phyloP scores from a whole-genome alignment of 2,329 filamentous ascomycete species.

The Graphilbum fragrans region DNA sequence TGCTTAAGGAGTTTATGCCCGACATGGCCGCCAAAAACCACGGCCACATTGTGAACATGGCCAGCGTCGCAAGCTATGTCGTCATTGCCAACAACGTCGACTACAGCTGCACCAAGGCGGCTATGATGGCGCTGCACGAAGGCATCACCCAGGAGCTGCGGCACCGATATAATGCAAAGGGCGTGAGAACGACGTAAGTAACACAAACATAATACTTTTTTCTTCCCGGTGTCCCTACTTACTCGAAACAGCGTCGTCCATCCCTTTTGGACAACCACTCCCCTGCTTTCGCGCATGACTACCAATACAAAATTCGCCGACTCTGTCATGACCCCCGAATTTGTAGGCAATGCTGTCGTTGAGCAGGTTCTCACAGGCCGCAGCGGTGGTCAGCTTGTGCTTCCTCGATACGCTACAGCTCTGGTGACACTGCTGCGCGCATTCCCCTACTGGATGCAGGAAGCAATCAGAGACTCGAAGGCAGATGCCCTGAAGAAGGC shows the following conservation, averaged over 20 bases:
- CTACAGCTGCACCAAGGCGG: slow-evolving; percentile 56
- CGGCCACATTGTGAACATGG: slow-evolving; percentile 61
- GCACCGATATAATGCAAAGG: slow-evolving; percentile 48
- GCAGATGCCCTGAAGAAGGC: too few relatives aligned
- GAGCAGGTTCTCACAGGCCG: slow-evolving; percentile 44
- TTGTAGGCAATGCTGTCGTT: slow-evolving; percentile 52
- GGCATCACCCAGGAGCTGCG: slow-evolving; percentile 45
- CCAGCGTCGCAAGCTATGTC: slow-evolving; percentile 50
- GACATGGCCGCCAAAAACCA: slow-evolving; percentile 51
- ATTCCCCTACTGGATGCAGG: slow-evolving; percentile 26
- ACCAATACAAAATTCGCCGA: slow-evolving; percentile 52
- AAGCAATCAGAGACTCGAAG: too few relatives aligned
- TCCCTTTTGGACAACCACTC: slow-evolving; percentile 6
- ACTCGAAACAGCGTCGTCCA: slow-evolving; percentile 5
- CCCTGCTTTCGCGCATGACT: slow-evolving; percentile 26
- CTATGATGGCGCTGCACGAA: slow-evolving; percentile 56
- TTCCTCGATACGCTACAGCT: slow-evolving; percentile 32
- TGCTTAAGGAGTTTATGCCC: slow-evolving; percentile 52
- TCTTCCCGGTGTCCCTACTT: background rate
- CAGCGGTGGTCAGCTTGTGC: slow-evolving; percentile 42
- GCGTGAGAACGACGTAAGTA: slow-evolving; percentile 38
- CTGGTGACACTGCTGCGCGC: slow-evolving; percentile 31
- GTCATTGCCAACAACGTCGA: slow-evolving; percentile 36
- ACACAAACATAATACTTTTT: background rate
- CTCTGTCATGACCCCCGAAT: slow-evolving; percentile 44